These are phyloP conservation scores for Vaccinium corymbosum DNA, from an alignment of 148 eudicot species.

Conservation along the genomic window DNA sequence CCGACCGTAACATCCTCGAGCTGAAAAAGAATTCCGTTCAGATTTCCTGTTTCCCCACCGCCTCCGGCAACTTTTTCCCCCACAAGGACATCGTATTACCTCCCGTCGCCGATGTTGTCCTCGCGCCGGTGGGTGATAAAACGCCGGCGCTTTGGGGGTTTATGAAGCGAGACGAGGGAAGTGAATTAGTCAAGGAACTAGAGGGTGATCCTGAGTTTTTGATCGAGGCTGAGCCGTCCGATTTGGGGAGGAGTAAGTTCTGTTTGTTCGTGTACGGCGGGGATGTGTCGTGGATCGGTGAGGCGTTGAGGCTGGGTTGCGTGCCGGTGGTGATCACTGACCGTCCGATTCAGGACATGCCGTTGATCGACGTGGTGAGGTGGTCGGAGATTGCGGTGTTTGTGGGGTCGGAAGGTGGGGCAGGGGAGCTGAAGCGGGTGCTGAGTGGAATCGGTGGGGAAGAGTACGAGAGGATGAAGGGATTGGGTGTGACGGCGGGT, in stretches of 20 bases:
- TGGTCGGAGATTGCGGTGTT: slow-evolving; percentile 75
- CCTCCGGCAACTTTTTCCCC: slow-evolving; percentile 60
- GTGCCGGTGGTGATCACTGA: slow-evolving; percentile 79
- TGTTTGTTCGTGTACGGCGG: slow-evolving; percentile 55
- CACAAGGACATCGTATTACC: slow-evolving; percentile 82
- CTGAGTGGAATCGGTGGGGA: slow-evolving; percentile 37
- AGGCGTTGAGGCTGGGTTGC: slow-evolving; percentile 61
- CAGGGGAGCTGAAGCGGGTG: slow-evolving; percentile 28
- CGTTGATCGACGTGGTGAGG: slow-evolving; percentile 72
- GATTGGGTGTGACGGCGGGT: slow-evolving; percentile 52
- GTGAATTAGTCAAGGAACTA: slow-evolving; percentile 28
- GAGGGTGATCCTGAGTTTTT: slow-evolving; percentile 38
- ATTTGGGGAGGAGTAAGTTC: slow-evolving; percentile 32
- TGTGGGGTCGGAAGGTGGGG: slow-evolving; percentile 40
- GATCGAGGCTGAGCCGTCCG: slow-evolving; percentile 38
- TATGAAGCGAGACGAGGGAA: slow-evolving; percentile 4
- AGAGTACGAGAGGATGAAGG: slow-evolving; percentile 51
- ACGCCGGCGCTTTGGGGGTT: slow-evolving; percentile 24
- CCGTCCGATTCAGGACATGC: slow-evolving; percentile 87
- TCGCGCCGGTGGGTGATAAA: slow-evolving; percentile 7
- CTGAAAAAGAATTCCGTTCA: slow-evolving; percentile 69
- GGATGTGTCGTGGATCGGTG: slow-evolving; percentile 40
- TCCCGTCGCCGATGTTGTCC: slow-evolving; percentile 21
- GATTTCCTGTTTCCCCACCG: slow-evolving; percentile 47
- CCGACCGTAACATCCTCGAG: slow-evolving; percentile 67